Base-by-base conservation (phyloP, 495 filamentous ascomycete genomes). In the Penicillium soppii region DNA sequence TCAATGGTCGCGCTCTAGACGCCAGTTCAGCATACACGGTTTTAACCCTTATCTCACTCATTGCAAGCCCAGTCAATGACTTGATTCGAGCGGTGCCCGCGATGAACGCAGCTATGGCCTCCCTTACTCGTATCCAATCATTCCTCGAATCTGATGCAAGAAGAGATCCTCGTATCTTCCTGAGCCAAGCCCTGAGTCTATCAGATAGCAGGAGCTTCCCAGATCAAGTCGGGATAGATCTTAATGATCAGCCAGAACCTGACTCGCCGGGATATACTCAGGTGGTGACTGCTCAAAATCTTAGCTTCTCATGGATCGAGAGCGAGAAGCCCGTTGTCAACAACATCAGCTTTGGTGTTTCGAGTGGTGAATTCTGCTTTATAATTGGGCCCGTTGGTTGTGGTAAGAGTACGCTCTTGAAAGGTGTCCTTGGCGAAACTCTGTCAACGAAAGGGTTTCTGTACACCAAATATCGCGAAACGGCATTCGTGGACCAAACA, bases 331-430 rank as follows among this genome's bases (percentile, higher is more conserved):
- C n/a, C 7, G 6, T 43, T 4, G 4, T 43, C 25, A 32, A 32
- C 5, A 2, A 43, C 16, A 7, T 43, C 17, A 30, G n/a, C 8
- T 29, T 43, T 12, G 9, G 30, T 8, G 21, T 29, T 36, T 10
- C 35, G 29, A 12, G 27, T 41, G 16, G 25, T 17, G 17, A 7
- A 39, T 23, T 5, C 39, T 39, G 12, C 46, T 57, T 19, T 52
- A 37, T 60, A 0, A 33, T 63, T 15, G 55, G 57, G 3, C 53
- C 77, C 0, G 68, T 80, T 10, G 79, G 66, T 0, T 74, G 65
- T 12, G 80, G 80, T 0, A 84, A 83, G 44, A 74, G 68, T 7
- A 77, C 79, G 0, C 50, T 82, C 0, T 56, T 76, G 48, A 75
- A 76, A 40, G 72, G 69, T 7, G 54, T 83, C 0, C 57, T 83